Base-by-base conservation (phyloP, 257 asterid genomes). In the Paraleonurus japonicus region DNA sequence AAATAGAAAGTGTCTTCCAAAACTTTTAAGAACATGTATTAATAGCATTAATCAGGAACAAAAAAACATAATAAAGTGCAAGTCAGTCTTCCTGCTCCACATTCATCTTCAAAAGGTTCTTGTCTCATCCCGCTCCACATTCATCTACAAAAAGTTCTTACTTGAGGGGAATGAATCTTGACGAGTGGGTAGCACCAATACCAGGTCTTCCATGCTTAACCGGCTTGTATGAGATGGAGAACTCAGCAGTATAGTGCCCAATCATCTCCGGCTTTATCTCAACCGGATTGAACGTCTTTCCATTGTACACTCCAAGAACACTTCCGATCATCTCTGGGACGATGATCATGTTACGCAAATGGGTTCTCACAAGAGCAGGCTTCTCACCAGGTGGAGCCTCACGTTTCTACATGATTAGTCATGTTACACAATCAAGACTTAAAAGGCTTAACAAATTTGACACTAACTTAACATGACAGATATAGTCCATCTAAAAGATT, bases 301-400 rank as follows among this genome's bases (percentile, higher is more conserved):
- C 96, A 61, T 90, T 90, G 86, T 90, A 90, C 54, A 90, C 92
- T 4, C 96, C 96, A 13, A 90, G 75, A 17, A 90, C 89, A 20
- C 95, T 88, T 35, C 96, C 96, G n/a, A 89, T 89, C 96, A 89
- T 89, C 86, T 89, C 96, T n/a, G 96, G 95, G 17, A 89, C 89
- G 0, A 87, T 87, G 61, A 90, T 85, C 95, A 89, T 92, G 84
- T 89, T 92, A 2, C 97, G 75, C 32, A 89, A 65, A 78, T 92
- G 98, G 24, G 96, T 92, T 74, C 89, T 86, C 43, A 92, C 85
- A 3, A 87, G 84, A 12, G 91, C 83, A 0, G 98, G 98, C 80
- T 86, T 92, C 84, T 90, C 96, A 39, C 96, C 95, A 5, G 82
- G 11, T 37, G 90, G 90, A 11, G 95, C 95, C 64, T 86, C 95